Evolutionary conservation across 768 basidiomycete genomes (phyloP).

Genomic region (Rhizopogon roseolus): DNA sequence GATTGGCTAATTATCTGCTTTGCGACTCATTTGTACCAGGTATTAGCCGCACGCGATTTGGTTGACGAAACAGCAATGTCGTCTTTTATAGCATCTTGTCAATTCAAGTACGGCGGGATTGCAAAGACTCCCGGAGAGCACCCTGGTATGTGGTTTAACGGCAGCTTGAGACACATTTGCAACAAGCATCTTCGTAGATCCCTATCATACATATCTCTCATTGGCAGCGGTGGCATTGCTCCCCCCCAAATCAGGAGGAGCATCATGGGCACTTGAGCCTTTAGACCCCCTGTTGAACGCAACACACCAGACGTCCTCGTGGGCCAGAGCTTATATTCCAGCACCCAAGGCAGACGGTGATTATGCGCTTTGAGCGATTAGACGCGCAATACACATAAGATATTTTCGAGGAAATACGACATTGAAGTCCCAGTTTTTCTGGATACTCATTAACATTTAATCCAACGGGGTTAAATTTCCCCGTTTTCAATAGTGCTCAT

Average conservation of each 20-base stretch:
- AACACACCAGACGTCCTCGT: slow-evolving; percentile 54
- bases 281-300: slow-evolving; percentile 75
- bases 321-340: slow-evolving; percentile 62
- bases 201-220: slow-evolving; percentile 92
- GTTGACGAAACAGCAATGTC: slow-evolving; percentile 55
- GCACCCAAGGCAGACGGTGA: slow-evolving; percentile 4
- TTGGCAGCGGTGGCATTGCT: slow-evolving; percentile 77
- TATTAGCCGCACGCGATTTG: slow-evolving; percentile 56
- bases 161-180: background rate
- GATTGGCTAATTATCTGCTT: background rate
- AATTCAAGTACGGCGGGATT: slow-evolving; percentile 88
- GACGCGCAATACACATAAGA: no score
- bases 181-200: slow-evolving; percentile 49
- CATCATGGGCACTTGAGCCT: slow-evolving; percentile 52
- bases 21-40: slow-evolving; percentile 35
- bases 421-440: no score
- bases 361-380: background rate
- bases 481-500: no score
- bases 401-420: no score
- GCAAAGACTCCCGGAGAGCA: slow-evolving; percentile 76
- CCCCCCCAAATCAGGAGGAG: slow-evolving; percentile 33
- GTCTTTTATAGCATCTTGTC: slow-evolving; percentile 67
- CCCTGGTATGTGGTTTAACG: slow-evolving; percentile 50
- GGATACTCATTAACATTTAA: background rate
- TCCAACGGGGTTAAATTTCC: background rate